phyloP scores from a whole-genome alignment of 768 basidiomycete genomes.

The Serendipita vermifera region DNA sequence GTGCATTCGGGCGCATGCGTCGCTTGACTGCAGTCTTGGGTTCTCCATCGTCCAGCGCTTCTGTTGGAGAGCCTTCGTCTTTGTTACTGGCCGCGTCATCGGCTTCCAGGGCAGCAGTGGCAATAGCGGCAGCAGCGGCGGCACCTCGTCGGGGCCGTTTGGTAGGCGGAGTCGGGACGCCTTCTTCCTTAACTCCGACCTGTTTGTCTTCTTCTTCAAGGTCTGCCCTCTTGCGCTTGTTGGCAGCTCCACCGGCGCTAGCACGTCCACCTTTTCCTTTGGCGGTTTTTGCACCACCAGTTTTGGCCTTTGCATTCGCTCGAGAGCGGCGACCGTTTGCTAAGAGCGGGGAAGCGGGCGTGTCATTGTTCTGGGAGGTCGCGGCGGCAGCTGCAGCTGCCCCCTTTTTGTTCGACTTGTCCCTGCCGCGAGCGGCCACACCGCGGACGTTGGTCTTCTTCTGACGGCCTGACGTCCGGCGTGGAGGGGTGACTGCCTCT shows the following conservation, averaged over 20 bases:
- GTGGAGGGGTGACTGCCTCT: background rate
- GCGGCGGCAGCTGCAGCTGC: background rate
- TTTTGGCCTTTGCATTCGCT: background rate
- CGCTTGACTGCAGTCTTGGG: background rate
- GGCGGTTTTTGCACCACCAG: background rate
- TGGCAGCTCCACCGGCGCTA: background rate
- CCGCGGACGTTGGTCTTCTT: background rate
- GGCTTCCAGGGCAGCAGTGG: background rate
- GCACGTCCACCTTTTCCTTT: background rate
- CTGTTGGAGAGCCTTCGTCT: background rate
- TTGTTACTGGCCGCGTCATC: background rate
- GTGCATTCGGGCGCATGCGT: constrained; percentile 6
- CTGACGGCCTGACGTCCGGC: constrained; percentile 5
- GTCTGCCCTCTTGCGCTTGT: background rate
- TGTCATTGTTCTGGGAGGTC: background rate
- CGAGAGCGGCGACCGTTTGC: constrained; percentile 1
- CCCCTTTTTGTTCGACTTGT: background rate
- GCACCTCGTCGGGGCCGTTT: constrained; percentile 4
- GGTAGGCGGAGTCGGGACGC: background rate
- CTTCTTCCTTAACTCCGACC: background rate
- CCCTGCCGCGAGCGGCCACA: background rate
- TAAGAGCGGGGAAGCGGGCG: background rate
- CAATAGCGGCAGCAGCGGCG: background rate
- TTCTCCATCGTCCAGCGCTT: background rate
- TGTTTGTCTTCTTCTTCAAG: constrained; percentile 4